A percentile compares a stretch with the other conserved stretches of the same genome.
These are phyloP conservation scores for Achlya hypogyna DNA, from an alignment of 352 stramenopile genomes.

Conservation along the genomic window DNA sequence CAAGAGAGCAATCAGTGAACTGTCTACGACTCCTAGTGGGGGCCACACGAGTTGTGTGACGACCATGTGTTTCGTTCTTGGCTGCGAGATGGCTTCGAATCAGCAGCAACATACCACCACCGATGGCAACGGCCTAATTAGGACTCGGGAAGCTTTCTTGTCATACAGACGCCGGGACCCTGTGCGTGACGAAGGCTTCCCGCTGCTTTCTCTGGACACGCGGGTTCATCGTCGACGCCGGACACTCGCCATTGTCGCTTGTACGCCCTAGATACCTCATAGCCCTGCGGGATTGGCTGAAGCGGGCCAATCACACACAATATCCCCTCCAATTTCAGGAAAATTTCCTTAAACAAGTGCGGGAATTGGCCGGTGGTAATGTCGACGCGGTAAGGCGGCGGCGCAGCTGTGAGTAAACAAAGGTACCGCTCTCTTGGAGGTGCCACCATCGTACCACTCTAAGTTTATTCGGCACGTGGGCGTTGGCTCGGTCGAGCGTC, in stretches of 20 bases:
- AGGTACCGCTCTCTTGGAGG: not conserved
- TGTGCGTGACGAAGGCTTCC: too few relatives aligned
- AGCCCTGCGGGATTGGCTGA: not conserved
- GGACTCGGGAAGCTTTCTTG: too few relatives aligned
- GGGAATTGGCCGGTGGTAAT: constrained; percentile 5
- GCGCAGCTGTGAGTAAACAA: constrained; percentile 1
- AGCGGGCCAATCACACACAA: not conserved
- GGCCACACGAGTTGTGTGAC: not conserved
- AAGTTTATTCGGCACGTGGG: not conserved
- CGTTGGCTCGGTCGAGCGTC: not conserved
- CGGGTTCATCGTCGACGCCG: too few relatives aligned
- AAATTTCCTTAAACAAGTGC: not conserved
- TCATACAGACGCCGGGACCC: too few relatives aligned
- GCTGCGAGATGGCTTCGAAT: not conserved
- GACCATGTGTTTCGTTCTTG: not conserved
- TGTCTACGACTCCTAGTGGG: not conserved
- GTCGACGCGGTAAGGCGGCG: not conserved
- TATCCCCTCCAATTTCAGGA: too few relatives aligned
- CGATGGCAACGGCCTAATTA: not conserved
- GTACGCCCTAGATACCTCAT: not conserved
- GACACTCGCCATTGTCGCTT: too few relatives aligned
- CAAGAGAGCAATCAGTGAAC: not conserved
- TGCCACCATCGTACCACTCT: not conserved
- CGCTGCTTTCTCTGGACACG: too few relatives aligned
- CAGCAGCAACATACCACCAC: not conserved